Conservation (phyloP, 148 eudicot genomes). For the Camellia granthamiana region DNA sequence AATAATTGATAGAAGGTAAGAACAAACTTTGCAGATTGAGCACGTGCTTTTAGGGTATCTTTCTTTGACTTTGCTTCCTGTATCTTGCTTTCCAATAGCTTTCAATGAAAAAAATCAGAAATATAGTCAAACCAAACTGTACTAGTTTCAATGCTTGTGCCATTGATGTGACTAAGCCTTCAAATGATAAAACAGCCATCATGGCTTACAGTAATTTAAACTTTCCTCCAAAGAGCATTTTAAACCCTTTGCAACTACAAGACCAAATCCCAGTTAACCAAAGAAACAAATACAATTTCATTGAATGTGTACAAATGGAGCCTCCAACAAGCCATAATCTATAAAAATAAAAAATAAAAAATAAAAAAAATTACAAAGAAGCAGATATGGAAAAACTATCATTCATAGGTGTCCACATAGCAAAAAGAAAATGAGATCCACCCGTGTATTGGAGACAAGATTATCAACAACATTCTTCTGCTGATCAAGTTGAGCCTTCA, state of each 20-base stretch:
- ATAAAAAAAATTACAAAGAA: not conserved
- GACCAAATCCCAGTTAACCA: not conserved
- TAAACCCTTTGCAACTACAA: not conserved
- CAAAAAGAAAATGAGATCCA: constrained; percentile 28
- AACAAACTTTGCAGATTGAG: constrained; percentile 93
- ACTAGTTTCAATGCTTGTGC: not conserved
- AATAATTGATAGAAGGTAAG: constrained; percentile 9
- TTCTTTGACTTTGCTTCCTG: constrained; percentile 94
- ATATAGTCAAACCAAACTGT: constrained; percentile 10
- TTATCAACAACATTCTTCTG: constrained; percentile 81
- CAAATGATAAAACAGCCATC: constrained; percentile 5
- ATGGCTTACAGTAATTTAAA: not conserved
- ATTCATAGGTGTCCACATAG: not conserved
- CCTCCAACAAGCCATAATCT: not conserved
- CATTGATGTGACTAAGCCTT: not conserved
- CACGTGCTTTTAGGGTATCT: constrained; percentile 96
- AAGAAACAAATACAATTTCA: not conserved
- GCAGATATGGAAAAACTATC: not conserved
- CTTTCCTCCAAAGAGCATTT: not conserved
- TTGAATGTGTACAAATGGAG: not conserved
- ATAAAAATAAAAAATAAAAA: not conserved
- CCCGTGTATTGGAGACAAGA: constrained; percentile 97
- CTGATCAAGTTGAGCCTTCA: constrained; percentile 94
- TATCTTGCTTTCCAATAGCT: constrained; percentile 98
- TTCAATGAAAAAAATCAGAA: constrained; percentile 18